Base-by-base conservation (phyloP, 805 yeast species). In the Wickerhamomyces chaumierensis region DNA sequence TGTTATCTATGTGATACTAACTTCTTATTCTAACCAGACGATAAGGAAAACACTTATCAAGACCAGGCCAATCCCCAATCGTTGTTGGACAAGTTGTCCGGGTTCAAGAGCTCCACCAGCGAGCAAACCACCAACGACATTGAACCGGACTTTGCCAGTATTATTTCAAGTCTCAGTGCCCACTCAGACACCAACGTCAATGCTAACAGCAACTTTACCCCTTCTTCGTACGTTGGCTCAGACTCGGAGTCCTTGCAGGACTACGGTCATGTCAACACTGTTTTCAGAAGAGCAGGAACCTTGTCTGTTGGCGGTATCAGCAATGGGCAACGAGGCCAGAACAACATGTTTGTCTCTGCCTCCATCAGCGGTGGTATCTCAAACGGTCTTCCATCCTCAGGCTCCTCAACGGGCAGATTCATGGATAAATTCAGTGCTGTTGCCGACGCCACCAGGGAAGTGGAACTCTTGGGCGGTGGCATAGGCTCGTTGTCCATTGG, bases 361-460 rank as follows among this genome's bases (percentile, higher is more conserved):
- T 73, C 81, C 2, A 71, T 78, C 29, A 68, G 75, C 38, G 78
- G 76, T 15, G 77, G 75, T 8, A 34, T 40, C 14, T 17, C 33
- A 4, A 17, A 35, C 37, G 29, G 29, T 13, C n/a, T 25, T 25
- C 60, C 50, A n/a, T n/a, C n/a, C 41, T 45, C 51, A 42, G 47
- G 45, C 23, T 34, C 57, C 27, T 49, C 51, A 29, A 18, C 46
- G 25, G 61, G 66, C 16, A 63, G 72, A 36, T 78, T 78, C 49
- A 59, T 78, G 44, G 78, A 74, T 44, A 77, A 76, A 56, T 78
- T 78, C 49, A 63, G 79, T 6, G 62, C 75, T 2, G 79, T 78
- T 15, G 79, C 81, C 6, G 84, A 78, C 40, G 79, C 81, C 36
- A 78, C 86, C 0, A 64, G 81, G 48, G 86, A 78, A 46, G 64